Evolutionary conservation across 2,329 filamentous ascomycete species (phyloP).

Genomic region (Penicillium expansum): DNA sequence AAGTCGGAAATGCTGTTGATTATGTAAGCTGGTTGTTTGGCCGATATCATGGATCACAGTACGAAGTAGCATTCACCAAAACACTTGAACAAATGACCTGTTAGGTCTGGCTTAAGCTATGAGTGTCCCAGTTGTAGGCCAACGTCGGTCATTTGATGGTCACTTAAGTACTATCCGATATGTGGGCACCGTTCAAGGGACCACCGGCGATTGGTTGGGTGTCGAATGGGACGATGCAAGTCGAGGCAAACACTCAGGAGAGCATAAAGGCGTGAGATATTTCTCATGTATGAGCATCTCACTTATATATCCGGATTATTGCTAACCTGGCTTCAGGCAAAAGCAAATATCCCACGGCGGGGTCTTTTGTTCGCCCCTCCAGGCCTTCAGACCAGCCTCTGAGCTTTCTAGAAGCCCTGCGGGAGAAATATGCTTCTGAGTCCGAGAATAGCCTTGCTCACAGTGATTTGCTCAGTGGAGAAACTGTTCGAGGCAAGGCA

Average conservation of each 20-base stretch:
- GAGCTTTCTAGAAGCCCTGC: constrained; percentile 75
- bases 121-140: constrained; percentile 50
- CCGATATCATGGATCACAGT: constrained; percentile 2
- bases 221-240: constrained; percentile 92
- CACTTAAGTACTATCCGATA: constrained; percentile 83
- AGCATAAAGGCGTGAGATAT: constrained; percentile 73
- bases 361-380: constrained; percentile 81
- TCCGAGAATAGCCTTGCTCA: constrained; percentile 35
- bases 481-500: constrained; percentile 43
- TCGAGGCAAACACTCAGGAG: constrained; percentile 87
- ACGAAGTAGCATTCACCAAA: background rate
- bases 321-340: constrained; percentile 47
- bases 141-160: constrained; percentile 76
- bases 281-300: constrained; percentile 65
- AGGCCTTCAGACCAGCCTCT: constrained; percentile 65
- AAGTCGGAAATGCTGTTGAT: constrained; percentile 6
- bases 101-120: constrained; percentile 1
- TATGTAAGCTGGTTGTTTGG: constrained; percentile 25
- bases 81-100: background rate
- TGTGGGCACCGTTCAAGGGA: constrained; percentile 71
- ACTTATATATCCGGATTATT: background rate
- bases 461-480: background rate
- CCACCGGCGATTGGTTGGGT: constrained; percentile 79
- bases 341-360: constrained; percentile 65
- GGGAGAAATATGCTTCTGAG: constrained; percentile 77